These are phyloP conservation scores for Saturnispora hagleri DNA, from an alignment of 805 yeast species.

Conservation along the genomic window DNA sequence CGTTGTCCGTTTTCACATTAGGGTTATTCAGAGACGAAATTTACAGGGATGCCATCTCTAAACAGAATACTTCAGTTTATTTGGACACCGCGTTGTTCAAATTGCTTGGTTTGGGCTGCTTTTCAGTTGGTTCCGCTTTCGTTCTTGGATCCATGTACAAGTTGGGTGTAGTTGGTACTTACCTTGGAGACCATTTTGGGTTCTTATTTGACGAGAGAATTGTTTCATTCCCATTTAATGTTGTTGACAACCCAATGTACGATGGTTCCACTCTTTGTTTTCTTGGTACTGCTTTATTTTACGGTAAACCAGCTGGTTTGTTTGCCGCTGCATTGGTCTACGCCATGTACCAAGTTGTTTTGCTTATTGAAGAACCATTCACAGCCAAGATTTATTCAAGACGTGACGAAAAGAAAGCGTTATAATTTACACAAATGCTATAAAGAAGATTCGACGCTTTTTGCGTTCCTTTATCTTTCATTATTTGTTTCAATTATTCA, in stretches of 20 bases:
- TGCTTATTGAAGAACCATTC: slow-evolving; percentile 90
- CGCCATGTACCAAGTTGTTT: slow-evolving; percentile 75
- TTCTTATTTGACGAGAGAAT: slow-evolving; percentile 87
- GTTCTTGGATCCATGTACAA: slow-evolving; percentile 84
- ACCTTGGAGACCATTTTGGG: slow-evolving; percentile 95
- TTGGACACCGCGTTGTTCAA: slow-evolving; percentile 32
- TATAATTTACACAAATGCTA: neutral
- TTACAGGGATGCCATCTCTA: slow-evolving; percentile 58
- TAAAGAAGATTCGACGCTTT: neutral
- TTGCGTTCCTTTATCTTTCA: neutral
- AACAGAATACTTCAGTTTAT: slow-evolving; percentile 59
- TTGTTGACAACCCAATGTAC: slow-evolving; percentile 93
- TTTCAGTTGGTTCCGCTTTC: slow-evolving; percentile 67
- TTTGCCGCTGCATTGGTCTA: slow-evolving; percentile 63
- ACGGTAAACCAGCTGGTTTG: slow-evolving; percentile 86
- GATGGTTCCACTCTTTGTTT: slow-evolving; percentile 85
- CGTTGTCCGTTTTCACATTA: slow-evolving; percentile 71
- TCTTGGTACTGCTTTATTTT: slow-evolving; percentile 82
- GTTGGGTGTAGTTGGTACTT: slow-evolving; percentile 92
- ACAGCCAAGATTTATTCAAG: slow-evolving; percentile 79
- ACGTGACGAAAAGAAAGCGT: slow-evolving; percentile 7
- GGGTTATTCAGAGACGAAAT: slow-evolving; percentile 78
- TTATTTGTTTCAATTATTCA: neutral
- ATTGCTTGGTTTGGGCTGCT: slow-evolving; percentile 41
- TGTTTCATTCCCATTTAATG: slow-evolving; percentile 86